Percentiles rank a stretch among this genome's conserved stretches.
These are phyloP conservation scores for Trichosporon sp. DNA, from an alignment of 1,284 basidiomycete genomes.

Conservation along the genomic window DNA sequence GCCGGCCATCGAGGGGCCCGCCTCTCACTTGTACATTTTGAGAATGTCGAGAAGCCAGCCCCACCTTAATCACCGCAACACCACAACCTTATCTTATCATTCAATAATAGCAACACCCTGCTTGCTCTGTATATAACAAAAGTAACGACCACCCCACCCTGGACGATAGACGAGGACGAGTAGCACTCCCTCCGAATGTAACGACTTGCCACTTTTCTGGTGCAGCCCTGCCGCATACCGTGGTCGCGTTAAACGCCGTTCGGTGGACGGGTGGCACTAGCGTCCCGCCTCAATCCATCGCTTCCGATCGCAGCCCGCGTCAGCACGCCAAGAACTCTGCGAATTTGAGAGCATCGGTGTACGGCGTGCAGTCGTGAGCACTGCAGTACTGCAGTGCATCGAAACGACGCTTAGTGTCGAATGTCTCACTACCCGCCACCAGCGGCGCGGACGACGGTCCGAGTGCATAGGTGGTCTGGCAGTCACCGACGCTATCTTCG, in stretches of 20 bases:
- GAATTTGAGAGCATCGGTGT: background rate
- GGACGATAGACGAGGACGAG: slow-evolving; percentile 1
- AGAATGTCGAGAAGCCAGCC: slow-evolving; percentile 2
- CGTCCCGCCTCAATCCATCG: background rate
- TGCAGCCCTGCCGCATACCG: background rate
- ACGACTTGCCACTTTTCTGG: background rate
- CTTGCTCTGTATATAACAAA: slow-evolving; percentile 13
- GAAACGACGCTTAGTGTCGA: background rate
- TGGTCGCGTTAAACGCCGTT: background rate
- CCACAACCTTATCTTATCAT: slow-evolving; percentile 12
- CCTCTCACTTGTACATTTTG: background rate
- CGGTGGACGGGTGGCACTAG: background rate
- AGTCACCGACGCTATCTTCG: background rate
- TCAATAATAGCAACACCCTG: slow-evolving; percentile 5
- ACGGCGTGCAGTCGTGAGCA: background rate
- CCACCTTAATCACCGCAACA: background rate
- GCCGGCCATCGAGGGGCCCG: background rate
- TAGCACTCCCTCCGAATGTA: slow-evolving; percentile 11
- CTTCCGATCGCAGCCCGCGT: background rate
- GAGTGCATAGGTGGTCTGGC: background rate
- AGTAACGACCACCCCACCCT: slow-evolving; percentile 2
- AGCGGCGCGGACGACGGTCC: too few relatives aligned
- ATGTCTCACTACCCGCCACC: too few relatives aligned
- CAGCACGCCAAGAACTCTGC: background rate
- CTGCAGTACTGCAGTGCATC: background rate